Base-by-base conservation (phyloP, 192 early-diverging fungal species). In the Dissophora ornata region DNA sequence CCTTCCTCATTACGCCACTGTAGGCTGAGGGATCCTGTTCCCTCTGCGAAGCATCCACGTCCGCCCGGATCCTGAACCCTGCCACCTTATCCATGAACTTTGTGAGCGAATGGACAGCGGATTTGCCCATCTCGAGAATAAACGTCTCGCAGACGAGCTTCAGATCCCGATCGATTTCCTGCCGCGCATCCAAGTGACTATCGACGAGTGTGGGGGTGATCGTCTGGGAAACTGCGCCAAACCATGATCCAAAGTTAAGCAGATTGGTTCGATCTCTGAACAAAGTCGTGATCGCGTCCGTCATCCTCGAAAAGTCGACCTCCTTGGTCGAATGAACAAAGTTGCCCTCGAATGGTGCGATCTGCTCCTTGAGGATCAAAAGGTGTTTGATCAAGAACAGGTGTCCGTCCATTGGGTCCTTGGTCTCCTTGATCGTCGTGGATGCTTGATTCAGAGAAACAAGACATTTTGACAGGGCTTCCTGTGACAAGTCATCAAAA, bases 401-500 rank as follows among this genome's bases (percentile, higher is more conserved):
- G 44, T 92, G 88, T 11, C 88, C 91, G 65, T 96, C 94, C 9
- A 75, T 63, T 88, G 46, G 48, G 61, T 86, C 83, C 87, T 64
- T 56, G 40, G 55, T 82, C 1, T 79, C 67, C 11, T 52, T 56
- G 34, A 79, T 79, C 2, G 50, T 51, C 6, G 46, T 29, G 8
- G 61, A 40, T 2, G 52, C 65, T 24, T 58, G 55, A 16, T 56
- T 66, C 36, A 96, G 67, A 1, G 89, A 88, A 28, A 84, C 59
- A 1, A 84, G 79, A 59, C 94, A 96, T 26, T 87, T 69, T 28
- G 88, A 85, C 22, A 96, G 88, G 11, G 90, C 93, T 62, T 96
- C 94, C 57, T 96, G 93, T 4, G 93, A 90, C 11, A 96, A 69
- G 71, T 94, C 94, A 47, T 95, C 91, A 68, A 96, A 96, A n/a